Percentiles rank a stretch among this genome's conserved stretches.
phyloP scores from a whole-genome alignment of 768 basidiomycete species.

The Hericium alpestre region DNA sequence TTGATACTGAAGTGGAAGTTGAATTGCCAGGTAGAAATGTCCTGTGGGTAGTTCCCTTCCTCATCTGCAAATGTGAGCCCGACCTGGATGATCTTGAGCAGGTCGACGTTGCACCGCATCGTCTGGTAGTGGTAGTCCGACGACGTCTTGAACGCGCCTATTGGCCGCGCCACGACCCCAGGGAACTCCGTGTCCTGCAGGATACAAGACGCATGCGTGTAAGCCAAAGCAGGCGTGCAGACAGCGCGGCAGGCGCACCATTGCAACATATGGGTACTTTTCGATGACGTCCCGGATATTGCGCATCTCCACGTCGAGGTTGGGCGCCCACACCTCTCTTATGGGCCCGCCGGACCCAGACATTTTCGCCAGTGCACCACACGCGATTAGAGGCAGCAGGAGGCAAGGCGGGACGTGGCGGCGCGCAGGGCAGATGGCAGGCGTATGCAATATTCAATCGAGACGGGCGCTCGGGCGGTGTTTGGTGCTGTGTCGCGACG shows the following conservation, averaged over 20 bases:
- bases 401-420: neutral
- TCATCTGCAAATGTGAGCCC: slow-evolving; percentile 93
- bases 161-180: slow-evolving; percentile 93
- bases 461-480: neutral
- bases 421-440: neutral
- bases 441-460: neutral
- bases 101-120: slow-evolving; percentile 98
- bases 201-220: slow-evolving; percentile 13
- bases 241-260: slow-evolving; percentile 46
- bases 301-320: slow-evolving; percentile 87
- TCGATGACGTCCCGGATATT: slow-evolving; percentile 82
- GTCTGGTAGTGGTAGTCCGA: slow-evolving; percentile 99
- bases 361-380: slow-evolving; percentile 27
- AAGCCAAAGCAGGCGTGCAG: slow-evolving; percentile 7
- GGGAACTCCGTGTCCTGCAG: slow-evolving; percentile 95
- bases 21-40: slow-evolving; percentile 96
- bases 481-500: neutral
- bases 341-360: slow-evolving; percentile 41
- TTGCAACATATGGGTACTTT: slow-evolving; percentile 86
- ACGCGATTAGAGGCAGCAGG: neutral
- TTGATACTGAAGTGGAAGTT: slow-evolving; percentile 89
- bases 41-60: slow-evolving; percentile 83
- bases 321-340: slow-evolving; percentile 91
- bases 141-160: slow-evolving; percentile 91
- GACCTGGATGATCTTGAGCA: slow-evolving; percentile 95